Conservation (phyloP, 2,329 filamentous ascomycete genomes). For the Nannizziopsis barbatae region DNA sequence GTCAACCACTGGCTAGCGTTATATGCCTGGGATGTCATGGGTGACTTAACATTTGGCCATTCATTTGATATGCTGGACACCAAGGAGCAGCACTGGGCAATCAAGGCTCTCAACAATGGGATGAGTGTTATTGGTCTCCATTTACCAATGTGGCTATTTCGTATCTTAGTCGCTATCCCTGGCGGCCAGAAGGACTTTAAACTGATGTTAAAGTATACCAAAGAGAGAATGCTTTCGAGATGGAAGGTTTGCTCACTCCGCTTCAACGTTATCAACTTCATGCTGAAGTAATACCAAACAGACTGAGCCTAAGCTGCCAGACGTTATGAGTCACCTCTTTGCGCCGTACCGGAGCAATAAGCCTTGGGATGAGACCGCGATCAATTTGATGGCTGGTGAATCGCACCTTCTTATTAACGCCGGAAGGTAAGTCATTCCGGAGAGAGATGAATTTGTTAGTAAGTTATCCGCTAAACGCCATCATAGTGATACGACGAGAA, state of each 20-base stretch:
- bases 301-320: background rate
- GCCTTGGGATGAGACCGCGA: background rate
- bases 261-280: background rate
- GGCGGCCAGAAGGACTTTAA: conserved; percentile 10
- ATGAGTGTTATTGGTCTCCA: conserved; percentile 16
- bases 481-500: conserved; percentile 27
- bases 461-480: conserved; percentile 11
- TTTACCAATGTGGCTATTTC: conserved; percentile 20
- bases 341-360: background rate
- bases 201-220: conserved; percentile 17
- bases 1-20: conserved; percentile 18
- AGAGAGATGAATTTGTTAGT: background rate
- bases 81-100: conserved; percentile 16
- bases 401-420: background rate
- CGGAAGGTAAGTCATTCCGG: conserved; percentile 8
- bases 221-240: conserved; percentile 12
- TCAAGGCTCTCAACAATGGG: conserved; percentile 15
- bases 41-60: conserved; percentile 29
- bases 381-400: background rate
- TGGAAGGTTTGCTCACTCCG: conserved; percentile 8
- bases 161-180: conserved; percentile 18
- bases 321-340: background rate
- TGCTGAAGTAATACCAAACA: background rate
- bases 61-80: conserved; percentile 27
- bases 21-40: conserved; percentile 26